These are phyloP conservation scores for Alternaria angustiovoidea DNA, from an alignment of 2,329 filamentous ascomycete species.

Conservation along the genomic window DNA sequence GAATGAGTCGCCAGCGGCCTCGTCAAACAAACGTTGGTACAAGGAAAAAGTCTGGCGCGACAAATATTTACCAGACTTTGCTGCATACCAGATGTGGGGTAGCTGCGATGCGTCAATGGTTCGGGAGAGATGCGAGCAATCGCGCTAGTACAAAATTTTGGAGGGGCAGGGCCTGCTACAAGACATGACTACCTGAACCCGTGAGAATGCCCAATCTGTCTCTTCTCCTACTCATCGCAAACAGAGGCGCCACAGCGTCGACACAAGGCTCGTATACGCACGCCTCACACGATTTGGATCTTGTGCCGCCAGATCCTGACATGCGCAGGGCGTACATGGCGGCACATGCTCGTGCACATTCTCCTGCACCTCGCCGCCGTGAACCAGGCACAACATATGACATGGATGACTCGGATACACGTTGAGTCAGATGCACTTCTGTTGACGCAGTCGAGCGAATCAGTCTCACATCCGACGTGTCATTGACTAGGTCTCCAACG, in stretches of 20 bases:
- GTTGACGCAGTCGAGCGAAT: slow-evolving; percentile 2
- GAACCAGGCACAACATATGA: slow-evolving; percentile 2
- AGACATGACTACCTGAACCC: no score
- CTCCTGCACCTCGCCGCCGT: slow-evolving; percentile 14
- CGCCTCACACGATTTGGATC: slow-evolving; percentile 2
- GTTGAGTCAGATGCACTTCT: slow-evolving; percentile 8
- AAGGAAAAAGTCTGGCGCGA: slow-evolving; percentile 37
- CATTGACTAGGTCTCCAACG: slow-evolving; percentile 33
- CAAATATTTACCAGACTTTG: slow-evolving; percentile 26
- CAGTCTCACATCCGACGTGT: neutral
- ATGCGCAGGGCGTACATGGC: slow-evolving; percentile 10
- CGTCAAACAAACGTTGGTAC: slow-evolving; percentile 28
- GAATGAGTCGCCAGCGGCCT: slow-evolving; percentile 48
- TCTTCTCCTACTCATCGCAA: neutral
- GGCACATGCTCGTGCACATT: slow-evolving; percentile 1
- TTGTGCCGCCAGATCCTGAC: slow-evolving; percentile 12
- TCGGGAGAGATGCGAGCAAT: slow-evolving; percentile 20
- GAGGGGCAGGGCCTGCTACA: slow-evolving; percentile 22
- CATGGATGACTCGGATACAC: neutral
- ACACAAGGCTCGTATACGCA: slow-evolving; percentile 11
- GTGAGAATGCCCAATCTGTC: neutral
- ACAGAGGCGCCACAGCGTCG: slow-evolving; percentile 16
- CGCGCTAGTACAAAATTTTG: slow-evolving; percentile 39
- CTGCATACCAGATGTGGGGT: slow-evolving; percentile 41
- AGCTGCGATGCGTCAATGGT: slow-evolving; percentile 38